Percentiles rank a stretch among this genome's conserved stretches.
phyloP scores from a whole-genome alignment of 140 eudicot genomes.

The Cichorium intybus region DNA sequence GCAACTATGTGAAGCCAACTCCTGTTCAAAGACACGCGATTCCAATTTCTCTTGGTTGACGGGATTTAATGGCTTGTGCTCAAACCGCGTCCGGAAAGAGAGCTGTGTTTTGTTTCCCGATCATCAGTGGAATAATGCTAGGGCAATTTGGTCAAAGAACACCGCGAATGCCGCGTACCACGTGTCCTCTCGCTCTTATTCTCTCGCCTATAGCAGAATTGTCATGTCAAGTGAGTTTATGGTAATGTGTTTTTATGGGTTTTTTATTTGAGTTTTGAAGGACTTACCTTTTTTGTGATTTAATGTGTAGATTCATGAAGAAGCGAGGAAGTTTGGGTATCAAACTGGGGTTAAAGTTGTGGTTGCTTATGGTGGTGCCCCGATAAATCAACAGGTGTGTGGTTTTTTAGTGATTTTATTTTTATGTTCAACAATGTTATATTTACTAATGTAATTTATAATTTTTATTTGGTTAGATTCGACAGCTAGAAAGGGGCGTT shows the following conservation, averaged over 20 bases:
- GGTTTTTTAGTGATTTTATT: background rate
- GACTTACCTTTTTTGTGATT: background rate
- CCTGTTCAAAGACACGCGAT: slow-evolving; percentile 85
- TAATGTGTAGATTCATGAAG: slow-evolving; percentile 72
- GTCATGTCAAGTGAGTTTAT: slow-evolving; percentile 66
- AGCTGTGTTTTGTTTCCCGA: slow-evolving; percentile 89
- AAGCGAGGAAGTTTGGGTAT: slow-evolving; percentile 80
- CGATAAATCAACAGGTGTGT: slow-evolving; percentile 82
- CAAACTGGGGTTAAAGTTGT: slow-evolving; percentile 96
- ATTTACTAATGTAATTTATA: background rate
- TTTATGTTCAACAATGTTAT: too few relatives aligned
- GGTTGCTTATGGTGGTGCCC: slow-evolving; percentile 98
- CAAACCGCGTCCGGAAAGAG: slow-evolving; percentile 94
- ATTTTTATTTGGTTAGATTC: slow-evolving; percentile 56
- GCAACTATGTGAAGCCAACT: slow-evolving; percentile 88
- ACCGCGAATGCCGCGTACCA: slow-evolving; percentile 65
- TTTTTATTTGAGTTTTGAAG: background rate
- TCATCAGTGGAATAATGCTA: slow-evolving; percentile 78
- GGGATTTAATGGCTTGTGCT: slow-evolving; percentile 89
- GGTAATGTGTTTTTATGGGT: background rate
- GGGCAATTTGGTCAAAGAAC: slow-evolving; percentile 45
- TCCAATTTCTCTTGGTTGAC: slow-evolving; percentile 69
- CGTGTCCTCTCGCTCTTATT: slow-evolving; percentile 81
- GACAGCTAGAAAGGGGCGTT: slow-evolving; percentile 92
- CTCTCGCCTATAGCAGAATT: slow-evolving; percentile 87